Evolutionary conservation across 2,329 filamentous ascomycete species (phyloP).

Genomic region (Massarina eburnea): DNA sequence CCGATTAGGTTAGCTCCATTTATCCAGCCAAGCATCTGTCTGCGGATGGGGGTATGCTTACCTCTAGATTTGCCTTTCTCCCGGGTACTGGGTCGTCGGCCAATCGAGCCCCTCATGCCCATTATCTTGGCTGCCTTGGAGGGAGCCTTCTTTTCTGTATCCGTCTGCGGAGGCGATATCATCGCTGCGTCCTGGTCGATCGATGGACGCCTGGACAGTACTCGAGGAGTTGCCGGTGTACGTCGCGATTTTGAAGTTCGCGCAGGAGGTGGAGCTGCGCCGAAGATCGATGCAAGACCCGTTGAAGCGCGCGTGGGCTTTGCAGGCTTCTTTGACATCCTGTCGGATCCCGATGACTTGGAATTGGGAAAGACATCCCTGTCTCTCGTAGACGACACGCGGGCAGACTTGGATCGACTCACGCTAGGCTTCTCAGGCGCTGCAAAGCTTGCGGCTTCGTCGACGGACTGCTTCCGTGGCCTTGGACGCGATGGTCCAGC

Average conservation of each 20-base stretch:
- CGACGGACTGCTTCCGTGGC: conserved; percentile 34
- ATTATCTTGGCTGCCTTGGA: conserved; percentile 80
- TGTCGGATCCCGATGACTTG: conserved; percentile 70
- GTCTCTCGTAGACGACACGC: conserved; percentile 52
- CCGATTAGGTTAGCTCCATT: conserved; percentile 32
- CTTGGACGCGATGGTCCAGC: conserved; percentile 45
- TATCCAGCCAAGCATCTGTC: conserved; percentile 39
- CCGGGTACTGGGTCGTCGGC: conserved; percentile 46
- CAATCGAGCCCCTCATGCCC: conserved; percentile 53
- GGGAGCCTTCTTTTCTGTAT: conserved; percentile 60
- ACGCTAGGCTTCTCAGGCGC: conserved; percentile 46
- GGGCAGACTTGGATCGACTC: conserved; percentile 59
- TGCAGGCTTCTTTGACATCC: conserved; percentile 56
- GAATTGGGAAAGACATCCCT: conserved; percentile 63
- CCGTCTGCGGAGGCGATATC: conserved; percentile 72
- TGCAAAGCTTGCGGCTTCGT: conserved; percentile 30
- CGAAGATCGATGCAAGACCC: conserved; percentile 66
- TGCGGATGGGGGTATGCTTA: conserved; percentile 31
- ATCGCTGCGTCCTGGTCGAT: conserved; percentile 67
- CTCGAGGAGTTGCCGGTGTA: conserved; percentile 58
- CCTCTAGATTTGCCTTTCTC: conserved; percentile 55
- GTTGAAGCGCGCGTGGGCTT: conserved; percentile 60
- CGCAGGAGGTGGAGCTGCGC: conserved; percentile 53
- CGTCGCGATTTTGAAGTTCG: conserved; percentile 67
- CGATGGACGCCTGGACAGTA: conserved; percentile 68